Evolutionary conservation across 768 basidiomycete species (phyloP).

Genomic region (Podaxis pistillaris): DNA sequence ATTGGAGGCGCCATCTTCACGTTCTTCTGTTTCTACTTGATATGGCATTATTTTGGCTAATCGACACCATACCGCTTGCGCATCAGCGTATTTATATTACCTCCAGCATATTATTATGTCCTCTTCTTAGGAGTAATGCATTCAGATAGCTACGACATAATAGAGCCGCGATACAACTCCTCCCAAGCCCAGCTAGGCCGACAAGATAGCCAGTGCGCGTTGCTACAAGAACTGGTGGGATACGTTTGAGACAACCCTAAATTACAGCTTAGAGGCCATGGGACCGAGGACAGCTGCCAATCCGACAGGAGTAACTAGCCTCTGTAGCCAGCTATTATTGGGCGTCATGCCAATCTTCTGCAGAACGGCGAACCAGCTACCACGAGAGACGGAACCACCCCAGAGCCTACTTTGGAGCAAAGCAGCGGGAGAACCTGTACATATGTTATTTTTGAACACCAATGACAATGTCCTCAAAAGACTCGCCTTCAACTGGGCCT

Average conservation of each 20-base stretch:
- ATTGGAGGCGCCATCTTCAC: conserved; percentile 81
- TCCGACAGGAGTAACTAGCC: too few relatives aligned
- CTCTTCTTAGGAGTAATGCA: too few relatives aligned
- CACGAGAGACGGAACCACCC: conserved; percentile 22
- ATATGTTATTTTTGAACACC: neutral
- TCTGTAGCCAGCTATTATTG: too few relatives aligned
- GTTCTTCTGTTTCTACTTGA: conserved; percentile 90
- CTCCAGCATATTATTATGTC: neutral
- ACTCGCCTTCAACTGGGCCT: conserved; percentile 31
- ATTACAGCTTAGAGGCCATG: too few relatives aligned
- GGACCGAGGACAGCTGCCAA: too few relatives aligned
- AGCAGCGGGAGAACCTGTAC: conserved; percentile 31
- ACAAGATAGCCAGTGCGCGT: too few relatives aligned
- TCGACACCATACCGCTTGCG: neutral
- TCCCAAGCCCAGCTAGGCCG: too few relatives aligned
- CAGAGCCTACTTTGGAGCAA: conserved; percentile 33
- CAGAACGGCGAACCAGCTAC: too few relatives aligned
- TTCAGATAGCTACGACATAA: too few relatives aligned
- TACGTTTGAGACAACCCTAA: too few relatives aligned
- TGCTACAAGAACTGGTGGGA: too few relatives aligned
- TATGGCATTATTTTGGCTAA: conserved; percentile 86
- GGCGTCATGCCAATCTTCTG: conserved; percentile 21
- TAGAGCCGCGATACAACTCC: too few relatives aligned
- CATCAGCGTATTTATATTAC: neutral
- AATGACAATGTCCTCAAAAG: neutral